These are phyloP conservation scores for Cordyceps cicadae DNA, from an alignment of 2,329 filamentous ascomycete species.

Conservation along the genomic window DNA sequence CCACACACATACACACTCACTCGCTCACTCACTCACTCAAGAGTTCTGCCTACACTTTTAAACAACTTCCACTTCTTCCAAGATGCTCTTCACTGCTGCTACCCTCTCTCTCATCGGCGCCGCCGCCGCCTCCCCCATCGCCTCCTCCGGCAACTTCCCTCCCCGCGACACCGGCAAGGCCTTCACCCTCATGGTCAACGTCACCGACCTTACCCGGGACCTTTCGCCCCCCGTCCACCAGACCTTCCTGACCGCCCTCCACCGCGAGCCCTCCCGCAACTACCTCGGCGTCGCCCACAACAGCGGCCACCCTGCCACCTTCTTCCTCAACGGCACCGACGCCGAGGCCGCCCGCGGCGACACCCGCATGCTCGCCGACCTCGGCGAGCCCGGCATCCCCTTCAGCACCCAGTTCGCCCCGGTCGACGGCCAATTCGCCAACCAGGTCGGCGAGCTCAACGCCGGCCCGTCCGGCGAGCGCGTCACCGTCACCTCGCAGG, in stretches of 20 bases:
- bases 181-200: conserved; percentile 31
- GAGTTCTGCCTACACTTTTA: conserved; percentile 21
- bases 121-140: conserved; percentile 2
- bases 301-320: conserved; percentile 12
- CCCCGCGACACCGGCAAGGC: conserved; percentile 11
- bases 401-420: neutral
- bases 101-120: neutral
- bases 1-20: neutral
- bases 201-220: conserved; percentile 26
- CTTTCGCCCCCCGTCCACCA: conserved; percentile 27
- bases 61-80: conserved; percentile 32
- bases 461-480: neutral
- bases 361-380: neutral
- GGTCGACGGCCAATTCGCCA: neutral
- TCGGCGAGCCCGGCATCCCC: neutral
- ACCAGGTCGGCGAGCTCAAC: neutral
- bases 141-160: neutral
- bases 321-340: conserved; percentile 21
- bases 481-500: neutral
- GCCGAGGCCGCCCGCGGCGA: neutral
- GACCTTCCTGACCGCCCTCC: conserved; percentile 26
- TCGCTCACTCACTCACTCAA: too few relatives aligned
- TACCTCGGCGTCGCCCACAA: conserved; percentile 23
- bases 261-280: conserved; percentile 27
- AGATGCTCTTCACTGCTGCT: conserved; percentile 30